Evolutionary conservation across 1,284 basidiomycete species (phyloP).

Genomic region (Cryptococcus sp.): DNA sequence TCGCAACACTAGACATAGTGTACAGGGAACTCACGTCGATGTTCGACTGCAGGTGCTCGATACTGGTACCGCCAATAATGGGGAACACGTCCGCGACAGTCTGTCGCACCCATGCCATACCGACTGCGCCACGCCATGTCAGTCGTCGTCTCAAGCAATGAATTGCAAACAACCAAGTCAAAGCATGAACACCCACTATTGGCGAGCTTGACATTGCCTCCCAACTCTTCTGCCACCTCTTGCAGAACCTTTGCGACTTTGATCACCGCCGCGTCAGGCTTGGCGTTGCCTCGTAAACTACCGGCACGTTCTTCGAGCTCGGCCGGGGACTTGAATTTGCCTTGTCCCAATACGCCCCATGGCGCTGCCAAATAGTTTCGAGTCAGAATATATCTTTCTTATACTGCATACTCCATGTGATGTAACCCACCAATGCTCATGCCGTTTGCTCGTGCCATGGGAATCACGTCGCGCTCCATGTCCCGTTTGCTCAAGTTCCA

Average conservation of each 20-base stretch:
- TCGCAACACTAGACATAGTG: conserved; percentile 7
- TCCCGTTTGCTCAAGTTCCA: conserved; percentile 59
- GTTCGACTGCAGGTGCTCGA: conserved; percentile 44
- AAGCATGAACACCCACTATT: conserved; percentile 21
- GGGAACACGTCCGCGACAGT: conserved; percentile 46
- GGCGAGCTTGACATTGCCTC: conserved; percentile 45
- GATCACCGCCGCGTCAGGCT: conserved; percentile 32
- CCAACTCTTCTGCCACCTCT: conserved; percentile 55
- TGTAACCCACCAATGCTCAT: conserved; percentile 53
- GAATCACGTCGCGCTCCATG: conserved; percentile 65
- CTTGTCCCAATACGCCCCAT: conserved; percentile 54
- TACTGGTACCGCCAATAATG: conserved; percentile 52
- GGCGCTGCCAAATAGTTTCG: conserved; percentile 33
- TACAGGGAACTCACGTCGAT: conserved; percentile 36
- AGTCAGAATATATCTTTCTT: too few species aligned
- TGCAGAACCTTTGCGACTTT: conserved; percentile 34
- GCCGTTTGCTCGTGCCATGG: conserved; percentile 59
- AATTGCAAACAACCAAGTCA: too few species aligned
- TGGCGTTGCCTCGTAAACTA: conserved; percentile 19
- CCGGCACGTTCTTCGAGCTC: conserved; percentile 46
- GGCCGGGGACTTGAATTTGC: conserved; percentile 52
- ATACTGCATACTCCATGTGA: too few species aligned
- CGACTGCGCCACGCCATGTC: conserved; percentile 21
- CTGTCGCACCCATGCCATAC: conserved; percentile 37
- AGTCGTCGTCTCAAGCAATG: not conserved